Conservation (phyloP, 768 basidiomycete genomes). For the Phylloporus arenicola region DNA sequence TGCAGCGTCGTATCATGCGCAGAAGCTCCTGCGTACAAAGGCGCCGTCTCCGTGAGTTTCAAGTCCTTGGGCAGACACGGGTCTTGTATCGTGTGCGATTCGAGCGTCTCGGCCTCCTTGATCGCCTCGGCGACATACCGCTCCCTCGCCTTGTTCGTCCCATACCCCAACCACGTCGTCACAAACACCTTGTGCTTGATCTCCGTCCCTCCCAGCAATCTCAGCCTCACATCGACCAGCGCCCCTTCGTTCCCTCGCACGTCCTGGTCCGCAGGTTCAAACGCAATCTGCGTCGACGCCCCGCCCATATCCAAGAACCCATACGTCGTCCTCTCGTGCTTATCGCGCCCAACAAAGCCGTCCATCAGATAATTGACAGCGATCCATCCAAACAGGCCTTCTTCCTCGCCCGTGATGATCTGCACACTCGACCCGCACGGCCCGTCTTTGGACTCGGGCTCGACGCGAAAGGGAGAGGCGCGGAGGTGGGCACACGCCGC, state of each 20-base stretch:
- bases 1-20: conserved; percentile 44
- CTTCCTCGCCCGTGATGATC: conserved; percentile 97
- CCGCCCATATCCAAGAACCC: conserved; percentile 99
- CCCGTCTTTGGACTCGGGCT: conserved; percentile 55
- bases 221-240: conserved; percentile 74
- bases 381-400: conserved; percentile 98
- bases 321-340: conserved; percentile 71
- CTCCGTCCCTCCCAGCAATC: conserved; percentile 78
- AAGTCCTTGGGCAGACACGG: conserved; percentile 88
- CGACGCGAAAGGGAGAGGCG: conserved; percentile 77
- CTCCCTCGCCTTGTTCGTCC: conserved; percentile 94
- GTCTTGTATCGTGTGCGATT: conserved; percentile 53
- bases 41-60: conserved; percentile 51
- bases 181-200: conserved; percentile 93
- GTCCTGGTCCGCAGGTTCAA: conserved; percentile 71
- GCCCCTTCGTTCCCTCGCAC: conserved; percentile 45
- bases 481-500: conserved; percentile 74
- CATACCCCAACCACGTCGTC: conserved; percentile 97
- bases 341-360: conserved; percentile 58
- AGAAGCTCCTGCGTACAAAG: conserved; percentile 36
- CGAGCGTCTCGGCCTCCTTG: conserved; percentile 37
- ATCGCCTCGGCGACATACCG: conserved; percentile 77
- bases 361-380: conserved; percentile 99
- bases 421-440: conserved; percentile 91
- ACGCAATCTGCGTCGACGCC: conserved; percentile 97